These are phyloP conservation scores for Hibiscus tridactylites DNA, from an alignment of 345 rosid genomes.

Conservation along the genomic window DNA sequence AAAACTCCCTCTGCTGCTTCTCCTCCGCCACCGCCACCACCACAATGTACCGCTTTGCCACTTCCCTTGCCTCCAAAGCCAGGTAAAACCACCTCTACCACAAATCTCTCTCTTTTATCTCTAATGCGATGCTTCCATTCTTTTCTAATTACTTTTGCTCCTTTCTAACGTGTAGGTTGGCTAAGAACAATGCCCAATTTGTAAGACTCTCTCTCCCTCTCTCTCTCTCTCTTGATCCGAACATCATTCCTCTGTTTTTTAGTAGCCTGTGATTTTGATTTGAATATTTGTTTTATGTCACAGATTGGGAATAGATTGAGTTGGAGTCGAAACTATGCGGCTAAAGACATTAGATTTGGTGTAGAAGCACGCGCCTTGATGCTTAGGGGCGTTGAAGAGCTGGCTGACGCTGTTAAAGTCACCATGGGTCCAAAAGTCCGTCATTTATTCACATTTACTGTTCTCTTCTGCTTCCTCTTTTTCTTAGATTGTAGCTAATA, in stretches of 20 bases:
- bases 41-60: conserved; percentile 33
- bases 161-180: conserved; percentile 17
- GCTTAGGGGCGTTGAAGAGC: conserved; percentile 65
- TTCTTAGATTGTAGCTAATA: too few species aligned
- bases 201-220: neutral
- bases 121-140: neutral
- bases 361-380: conserved; percentile 64
- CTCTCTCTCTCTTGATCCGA: neutral
- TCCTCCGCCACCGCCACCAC: neutral
- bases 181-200: conserved; percentile 20
- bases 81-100: conserved; percentile 11
- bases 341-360: conserved; percentile 52
- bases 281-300: neutral
- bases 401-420: conserved; percentile 59
- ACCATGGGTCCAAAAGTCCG: conserved; percentile 73
- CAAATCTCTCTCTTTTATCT: neutral
- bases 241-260: neutral
- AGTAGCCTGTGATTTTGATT: neutral
- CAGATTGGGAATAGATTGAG: conserved; percentile 33
- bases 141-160: neutral
- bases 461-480: too few species aligned
- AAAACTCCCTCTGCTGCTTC: neutral
- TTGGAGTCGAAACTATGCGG: conserved; percentile 53
- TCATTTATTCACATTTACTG: neutral
- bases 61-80: conserved; percentile 38